Conservation (phyloP, 2,329 filamentous ascomycete species). For the Intubia oerlemansii region DNA sequence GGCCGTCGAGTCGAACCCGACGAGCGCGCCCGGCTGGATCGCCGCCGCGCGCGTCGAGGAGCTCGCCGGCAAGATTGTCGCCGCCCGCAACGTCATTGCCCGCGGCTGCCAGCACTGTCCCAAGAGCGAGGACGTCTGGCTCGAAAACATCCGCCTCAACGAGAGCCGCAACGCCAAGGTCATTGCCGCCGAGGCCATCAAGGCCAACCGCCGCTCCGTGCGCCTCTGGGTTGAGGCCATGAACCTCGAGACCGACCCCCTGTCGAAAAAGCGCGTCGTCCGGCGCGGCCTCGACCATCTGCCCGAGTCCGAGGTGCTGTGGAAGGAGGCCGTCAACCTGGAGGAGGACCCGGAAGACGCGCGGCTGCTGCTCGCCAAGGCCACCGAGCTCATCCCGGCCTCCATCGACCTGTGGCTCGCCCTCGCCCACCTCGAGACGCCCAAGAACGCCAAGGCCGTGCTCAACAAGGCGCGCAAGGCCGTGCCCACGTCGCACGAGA, state of each 20-base stretch:
- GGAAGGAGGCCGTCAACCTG: constrained; percentile 92
- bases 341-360: constrained; percentile 84
- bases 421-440: constrained; percentile 69
- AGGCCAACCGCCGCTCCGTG: constrained; percentile 74
- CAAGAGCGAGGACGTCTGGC: constrained; percentile 85
- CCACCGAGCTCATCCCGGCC: constrained; percentile 81
- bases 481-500: constrained; percentile 77
- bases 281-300: constrained; percentile 82
- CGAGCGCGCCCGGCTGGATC: constrained; percentile 89
- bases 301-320: constrained; percentile 85
- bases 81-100: constrained; percentile 71
- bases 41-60: constrained; percentile 85
- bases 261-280: constrained; percentile 81
- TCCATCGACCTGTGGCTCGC: constrained; percentile 93
- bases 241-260: constrained; percentile 63
- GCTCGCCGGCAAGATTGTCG: constrained; percentile 74
- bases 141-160: constrained; percentile 87
- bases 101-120: constrained; percentile 80
- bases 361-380: constrained; percentile 73
- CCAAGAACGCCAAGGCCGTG: constrained; percentile 83
- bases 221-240: constrained; percentile 90
- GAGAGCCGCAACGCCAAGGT: constrained; percentile 87
- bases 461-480: constrained; percentile 90
- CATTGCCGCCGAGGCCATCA: constrained; percentile 82
- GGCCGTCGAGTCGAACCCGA: constrained; percentile 90